Percentiles rank a stretch among this genome's conserved stretches.
Conservation (phyloP, 176 grass and related monocot genomes). For the Lolium rigidum region DNA sequence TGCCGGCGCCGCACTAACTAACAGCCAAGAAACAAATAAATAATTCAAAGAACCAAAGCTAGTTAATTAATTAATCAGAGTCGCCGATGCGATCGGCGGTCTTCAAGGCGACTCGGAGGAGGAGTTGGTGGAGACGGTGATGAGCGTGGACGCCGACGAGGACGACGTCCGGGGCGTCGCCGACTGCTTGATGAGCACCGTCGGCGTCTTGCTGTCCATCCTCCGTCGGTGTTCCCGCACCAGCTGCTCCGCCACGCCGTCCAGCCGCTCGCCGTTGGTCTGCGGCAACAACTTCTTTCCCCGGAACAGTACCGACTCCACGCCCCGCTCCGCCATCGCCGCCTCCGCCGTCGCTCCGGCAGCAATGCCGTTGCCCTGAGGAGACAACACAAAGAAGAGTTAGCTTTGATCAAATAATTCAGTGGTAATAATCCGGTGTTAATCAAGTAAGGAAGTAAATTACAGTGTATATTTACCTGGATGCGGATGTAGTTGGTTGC, state of each 20-base stretch:
- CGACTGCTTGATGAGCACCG: slow-evolving; percentile 63
- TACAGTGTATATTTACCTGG: slow-evolving; percentile 48
- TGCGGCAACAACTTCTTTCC: slow-evolving; percentile 68
- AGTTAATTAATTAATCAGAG: slow-evolving; percentile 36
- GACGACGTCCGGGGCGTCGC: slow-evolving; percentile 65
- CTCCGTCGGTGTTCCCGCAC: slow-evolving; percentile 64
- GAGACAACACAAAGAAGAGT: background rate
- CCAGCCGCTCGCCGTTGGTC: slow-evolving; percentile 75
- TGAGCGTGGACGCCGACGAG: slow-evolving; percentile 70
- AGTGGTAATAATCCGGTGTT: background rate
- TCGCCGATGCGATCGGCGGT: background rate
- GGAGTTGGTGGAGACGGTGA: slow-evolving; percentile 69
- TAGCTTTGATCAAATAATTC: background rate
- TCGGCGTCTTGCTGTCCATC: slow-evolving; percentile 53
- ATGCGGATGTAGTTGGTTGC: slow-evolving; percentile 75
- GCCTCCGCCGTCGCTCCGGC: slow-evolving; percentile 49
- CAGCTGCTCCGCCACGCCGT: slow-evolving; percentile 64
- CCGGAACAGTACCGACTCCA: slow-evolving; percentile 74
- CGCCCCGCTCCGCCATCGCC: slow-evolving; percentile 57
- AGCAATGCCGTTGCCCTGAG: slow-evolving; percentile 64
- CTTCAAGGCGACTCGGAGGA: slow-evolving; percentile 60
- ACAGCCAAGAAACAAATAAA: slow-evolving; percentile 23
- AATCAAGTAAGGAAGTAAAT: background rate
- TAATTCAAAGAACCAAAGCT: slow-evolving; percentile 8
- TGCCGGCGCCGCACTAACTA: slow-evolving; percentile 51